A percentile compares a stretch with the other conserved stretches of the same genome.
Evolutionary conservation across 2,329 filamentous ascomycete genomes (phyloP).

Genomic region (Penicillium rolfsii): DNA sequence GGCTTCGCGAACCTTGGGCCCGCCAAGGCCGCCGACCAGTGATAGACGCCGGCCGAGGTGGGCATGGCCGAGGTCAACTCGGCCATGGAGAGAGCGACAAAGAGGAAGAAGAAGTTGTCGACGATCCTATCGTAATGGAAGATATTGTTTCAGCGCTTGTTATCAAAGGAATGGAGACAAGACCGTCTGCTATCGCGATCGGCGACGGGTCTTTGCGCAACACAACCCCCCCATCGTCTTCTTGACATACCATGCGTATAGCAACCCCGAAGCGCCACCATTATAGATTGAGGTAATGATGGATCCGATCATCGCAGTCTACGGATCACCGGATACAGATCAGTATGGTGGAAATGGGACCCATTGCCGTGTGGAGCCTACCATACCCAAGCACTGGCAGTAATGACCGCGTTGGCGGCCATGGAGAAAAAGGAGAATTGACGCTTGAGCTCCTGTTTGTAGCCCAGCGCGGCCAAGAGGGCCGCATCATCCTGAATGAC

Average conservation of each 20-base stretch:
- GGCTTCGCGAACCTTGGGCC: slow-evolving; percentile 11
- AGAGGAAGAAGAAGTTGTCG: slow-evolving; percentile 17
- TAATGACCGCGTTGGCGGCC: slow-evolving; percentile 15
- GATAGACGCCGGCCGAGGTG: slow-evolving; percentile 14
- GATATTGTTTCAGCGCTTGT: neutral
- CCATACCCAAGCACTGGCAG: slow-evolving; percentile 13
- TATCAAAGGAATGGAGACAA: neutral
- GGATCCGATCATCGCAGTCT: slow-evolving; percentile 15
- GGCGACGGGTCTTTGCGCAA: neutral
- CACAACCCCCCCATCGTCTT: neutral
- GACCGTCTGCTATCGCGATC: neutral
- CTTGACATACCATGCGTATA: slow-evolving; percentile 12
- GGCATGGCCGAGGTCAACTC: slow-evolving; percentile 17
- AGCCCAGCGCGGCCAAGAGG: slow-evolving; percentile 8
- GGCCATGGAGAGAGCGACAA: slow-evolving; percentile 14
- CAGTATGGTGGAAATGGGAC: neutral
- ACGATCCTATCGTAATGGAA: slow-evolving; percentile 7
- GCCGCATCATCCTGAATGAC: slow-evolving; percentile 12
- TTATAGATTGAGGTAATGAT: slow-evolving; percentile 16
- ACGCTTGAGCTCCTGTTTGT: slow-evolving; percentile 14
- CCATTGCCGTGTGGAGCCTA: neutral
- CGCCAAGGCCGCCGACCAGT: slow-evolving; percentile 15
- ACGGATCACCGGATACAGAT: neutral
- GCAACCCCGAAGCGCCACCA: slow-evolving; percentile 12
- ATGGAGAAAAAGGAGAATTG: slow-evolving; percentile 16